Evolutionary conservation across 192 early-diverging fungal species (phyloP).

Genomic region (Coemansia sp.): DNA sequence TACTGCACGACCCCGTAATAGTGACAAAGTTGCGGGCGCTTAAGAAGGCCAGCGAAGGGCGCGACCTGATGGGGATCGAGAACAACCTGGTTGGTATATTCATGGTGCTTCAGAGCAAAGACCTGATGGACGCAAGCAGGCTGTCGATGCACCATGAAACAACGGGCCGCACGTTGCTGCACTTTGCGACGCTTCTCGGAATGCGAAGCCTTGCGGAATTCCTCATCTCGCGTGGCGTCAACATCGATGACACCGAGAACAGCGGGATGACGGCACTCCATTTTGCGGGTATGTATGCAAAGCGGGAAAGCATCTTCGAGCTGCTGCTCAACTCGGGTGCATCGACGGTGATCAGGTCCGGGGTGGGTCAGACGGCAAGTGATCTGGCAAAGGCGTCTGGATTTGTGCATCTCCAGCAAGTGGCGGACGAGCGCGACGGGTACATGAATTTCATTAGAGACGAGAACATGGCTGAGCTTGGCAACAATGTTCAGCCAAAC

Average conservation of each 20-base stretch:
- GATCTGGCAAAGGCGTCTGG: conserved; percentile 36
- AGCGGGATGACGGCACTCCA: conserved; percentile 72
- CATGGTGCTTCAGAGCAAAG: conserved; percentile 13
- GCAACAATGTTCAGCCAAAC: neutral
- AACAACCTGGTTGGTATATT: conserved; percentile 30
- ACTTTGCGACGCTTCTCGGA: conserved; percentile 62
- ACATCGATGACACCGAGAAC: conserved; percentile 58
- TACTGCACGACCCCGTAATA: conserved; percentile 18
- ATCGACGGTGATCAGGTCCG: conserved; percentile 11
- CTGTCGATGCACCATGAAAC: conserved; percentile 33
- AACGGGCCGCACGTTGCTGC: conserved; percentile 62
- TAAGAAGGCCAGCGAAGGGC: conserved; percentile 16
- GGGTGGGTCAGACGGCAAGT: conserved; percentile 20
- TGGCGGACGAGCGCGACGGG: conserved; percentile 44
- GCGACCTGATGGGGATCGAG: conserved; percentile 42
- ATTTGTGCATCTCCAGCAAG: conserved; percentile 9
- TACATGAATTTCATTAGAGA: conserved; percentile 50
- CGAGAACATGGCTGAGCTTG: conserved; percentile 26
- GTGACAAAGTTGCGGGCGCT: conserved; percentile 13
- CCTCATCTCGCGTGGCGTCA: conserved; percentile 48
- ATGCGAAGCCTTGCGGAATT: conserved; percentile 54
- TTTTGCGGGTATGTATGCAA: conserved; percentile 61
- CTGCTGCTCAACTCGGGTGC: conserved; percentile 63
- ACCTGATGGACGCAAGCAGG: conserved; percentile 19
- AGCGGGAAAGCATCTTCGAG: conserved; percentile 50